Base-by-base conservation (phyloP, 1,139 yeast species). In the Waltiozyma sp. region DNA sequence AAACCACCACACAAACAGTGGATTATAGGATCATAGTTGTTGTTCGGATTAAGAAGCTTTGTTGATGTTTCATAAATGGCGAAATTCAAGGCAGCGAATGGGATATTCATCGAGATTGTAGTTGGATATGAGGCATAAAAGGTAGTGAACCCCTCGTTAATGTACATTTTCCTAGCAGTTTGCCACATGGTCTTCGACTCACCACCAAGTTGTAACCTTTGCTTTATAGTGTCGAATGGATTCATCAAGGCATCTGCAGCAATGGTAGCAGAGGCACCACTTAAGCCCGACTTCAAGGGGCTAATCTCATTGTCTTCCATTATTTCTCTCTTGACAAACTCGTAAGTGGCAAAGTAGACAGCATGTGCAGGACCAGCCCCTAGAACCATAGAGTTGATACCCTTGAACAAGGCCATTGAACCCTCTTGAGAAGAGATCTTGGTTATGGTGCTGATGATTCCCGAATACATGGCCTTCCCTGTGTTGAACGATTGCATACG, bases 301-400 rank as follows among this genome's bases (percentile, higher is more conserved):
- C 82, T 87, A 55, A 79, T 82, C 48, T 75, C 81, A 54, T 75
- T 79, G 13, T 47, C 49, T 19, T 54, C 51, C 26, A 45, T 47
- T 64, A 71, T 70, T 45, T 59, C 64, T 26, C 84, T 77, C 61
- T 89, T 89, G 47, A 91, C 74, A 40, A 80, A 73, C 64, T 91
- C 99, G 64, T 89, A 93, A 8, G 94, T 95, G n/a, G 91, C 83
- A 63, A 89, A 91, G 65, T 93, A 93, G 15, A 93, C 85, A 1
- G 98, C 98, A 65, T 91, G 99, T 10, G 98, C 97, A 2, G 99
- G 99, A 5, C 98, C 99, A n/a, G 99, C 97, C 38, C 99, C 99
- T 49, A 91, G 61, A 11, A 89, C 79, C 50, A 93, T 95, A 2
- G 96, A 85, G 15, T 91, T 80, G 31, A 91, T 88, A 47, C 99